Conservation (phyloP, 1,284 basidiomycete species). For the Amylostereum chailletii region DNA sequence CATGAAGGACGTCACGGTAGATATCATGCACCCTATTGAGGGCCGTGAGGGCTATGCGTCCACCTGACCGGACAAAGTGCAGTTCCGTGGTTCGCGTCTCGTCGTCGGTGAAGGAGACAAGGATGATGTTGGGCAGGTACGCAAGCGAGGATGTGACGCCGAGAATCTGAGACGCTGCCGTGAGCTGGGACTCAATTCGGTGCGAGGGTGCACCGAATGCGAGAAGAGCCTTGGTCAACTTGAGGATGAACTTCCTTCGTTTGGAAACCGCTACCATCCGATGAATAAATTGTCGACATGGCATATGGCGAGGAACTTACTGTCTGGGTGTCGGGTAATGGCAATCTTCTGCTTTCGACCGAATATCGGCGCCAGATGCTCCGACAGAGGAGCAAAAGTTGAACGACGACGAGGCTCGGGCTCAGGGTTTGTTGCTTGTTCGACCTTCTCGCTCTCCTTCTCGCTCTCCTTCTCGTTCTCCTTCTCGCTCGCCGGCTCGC, state of each 20-base stretch:
- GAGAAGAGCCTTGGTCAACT: slow-evolving; percentile 74
- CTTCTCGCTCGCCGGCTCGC: not conserved
- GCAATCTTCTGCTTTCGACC: not conserved
- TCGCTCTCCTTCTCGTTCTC: not conserved
- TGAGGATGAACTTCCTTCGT: slow-evolving; percentile 71
- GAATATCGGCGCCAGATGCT: not conserved
- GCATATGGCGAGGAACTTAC: not conserved
- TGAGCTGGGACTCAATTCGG: slow-evolving; percentile 75
- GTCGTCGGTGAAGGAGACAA: slow-evolving; percentile 67
- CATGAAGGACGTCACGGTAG: slow-evolving; percentile 73
- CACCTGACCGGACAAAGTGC: slow-evolving; percentile 70
- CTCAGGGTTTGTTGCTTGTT: not conserved
- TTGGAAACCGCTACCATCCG: slow-evolving; percentile 43
- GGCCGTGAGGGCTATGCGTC: slow-evolving; percentile 64
- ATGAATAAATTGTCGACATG: not conserved
- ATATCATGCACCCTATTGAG: slow-evolving; percentile 67
- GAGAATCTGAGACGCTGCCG: slow-evolving; percentile 42
- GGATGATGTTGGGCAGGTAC: slow-evolving; percentile 72
- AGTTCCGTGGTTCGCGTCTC: slow-evolving; percentile 55
- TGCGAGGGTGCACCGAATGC: slow-evolving; percentile 82
- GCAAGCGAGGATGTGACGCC: slow-evolving; percentile 66
- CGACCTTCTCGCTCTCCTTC: not conserved
- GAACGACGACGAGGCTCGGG: not conserved
- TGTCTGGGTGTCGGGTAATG: not conserved
- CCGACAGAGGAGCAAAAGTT: not conserved